These are phyloP conservation scores for Dujonia santamariae DNA, from an alignment of 1,139 yeast species.

Conservation along the genomic window DNA sequence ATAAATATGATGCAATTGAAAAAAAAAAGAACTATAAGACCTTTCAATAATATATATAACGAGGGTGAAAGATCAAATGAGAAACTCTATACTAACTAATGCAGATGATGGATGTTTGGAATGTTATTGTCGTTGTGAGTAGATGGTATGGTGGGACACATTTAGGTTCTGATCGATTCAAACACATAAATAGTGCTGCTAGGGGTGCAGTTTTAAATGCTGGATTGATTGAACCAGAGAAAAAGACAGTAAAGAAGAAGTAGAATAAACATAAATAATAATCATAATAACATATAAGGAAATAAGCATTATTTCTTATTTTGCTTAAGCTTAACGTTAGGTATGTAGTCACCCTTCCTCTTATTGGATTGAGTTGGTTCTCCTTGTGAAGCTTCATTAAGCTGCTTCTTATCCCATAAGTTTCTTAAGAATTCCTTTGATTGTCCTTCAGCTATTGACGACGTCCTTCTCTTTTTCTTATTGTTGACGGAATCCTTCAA, in stretches of 20 bases:
- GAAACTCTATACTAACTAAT: slow-evolving; percentile 29
- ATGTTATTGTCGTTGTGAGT: slow-evolving; percentile 81
- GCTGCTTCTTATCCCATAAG: slow-evolving; percentile 26
- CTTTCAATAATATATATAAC: too few species aligned
- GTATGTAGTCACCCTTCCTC: slow-evolving; percentile 12
- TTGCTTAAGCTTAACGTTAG: slow-evolving; percentile 17
- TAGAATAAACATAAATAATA: slow-evolving; percentile 1
- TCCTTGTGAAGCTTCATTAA: slow-evolving; percentile 10
- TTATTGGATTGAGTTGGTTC: slow-evolving; percentile 6
- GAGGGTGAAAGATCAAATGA: too few species aligned
- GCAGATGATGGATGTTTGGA: slow-evolving; percentile 74
- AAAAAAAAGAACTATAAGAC: not conserved
- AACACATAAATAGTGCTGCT: slow-evolving; percentile 87
- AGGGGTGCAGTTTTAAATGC: slow-evolving; percentile 77
- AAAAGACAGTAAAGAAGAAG: not conserved
- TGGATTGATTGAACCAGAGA: slow-evolving; percentile 31
- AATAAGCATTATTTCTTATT: too few species aligned
- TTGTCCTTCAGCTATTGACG: slow-evolving; percentile 5
- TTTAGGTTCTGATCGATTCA: slow-evolving; percentile 90
- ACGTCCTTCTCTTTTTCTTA: slow-evolving; percentile 13
- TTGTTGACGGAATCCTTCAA: slow-evolving; percentile 21
- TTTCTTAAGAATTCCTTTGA: slow-evolving; percentile 19
- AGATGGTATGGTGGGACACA: slow-evolving; percentile 95
- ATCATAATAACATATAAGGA: too few species aligned
- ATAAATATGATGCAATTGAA: not conserved